phyloP scores from a whole-genome alignment of 495 filamentous ascomycete genomes.

The Aspergillus wentii region DNA sequence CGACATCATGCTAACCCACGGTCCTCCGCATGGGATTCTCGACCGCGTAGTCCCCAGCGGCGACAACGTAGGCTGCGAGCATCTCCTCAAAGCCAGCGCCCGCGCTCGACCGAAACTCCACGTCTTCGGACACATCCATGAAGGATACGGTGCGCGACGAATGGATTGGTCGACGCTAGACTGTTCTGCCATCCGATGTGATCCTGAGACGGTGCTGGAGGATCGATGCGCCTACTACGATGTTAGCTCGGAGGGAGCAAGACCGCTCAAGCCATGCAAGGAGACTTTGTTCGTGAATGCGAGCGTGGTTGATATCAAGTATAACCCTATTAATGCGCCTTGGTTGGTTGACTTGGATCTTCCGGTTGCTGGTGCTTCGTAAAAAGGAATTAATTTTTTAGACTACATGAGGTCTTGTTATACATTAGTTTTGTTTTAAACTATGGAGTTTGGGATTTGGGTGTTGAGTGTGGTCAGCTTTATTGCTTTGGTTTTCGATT shows the following conservation, averaged over 20 bases:
- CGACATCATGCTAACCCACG: constrained; percentile 71
- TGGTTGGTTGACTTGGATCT: constrained; percentile 65
- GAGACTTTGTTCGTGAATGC: constrained; percentile 75
- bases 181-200: constrained; percentile 11
- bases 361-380: too few species aligned
- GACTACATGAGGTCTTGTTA: too few species aligned
- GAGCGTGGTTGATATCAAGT: constrained; percentile 49
- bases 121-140: constrained; percentile 62
- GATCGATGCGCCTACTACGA: constrained; percentile 39
- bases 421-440: too few species aligned
- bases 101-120: constrained; percentile 46
- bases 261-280: constrained; percentile 38
- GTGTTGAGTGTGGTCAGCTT: too few species aligned
- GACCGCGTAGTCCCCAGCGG: constrained; percentile 37
- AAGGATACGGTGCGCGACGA: constrained; percentile 64
- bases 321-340: constrained; percentile 48
- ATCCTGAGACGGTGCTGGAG: constrained; percentile 37
- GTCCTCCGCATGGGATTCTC: constrained; percentile 57
- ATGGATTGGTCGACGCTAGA: constrained; percentile 43
- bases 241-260: constrained; percentile 24
- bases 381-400: too few species aligned
- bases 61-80: constrained; percentile 41
- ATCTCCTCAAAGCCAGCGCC: constrained; percentile 38
- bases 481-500: too few species aligned
- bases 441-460: too few species aligned